These are phyloP conservation scores for Oldenlandia corymbosa DNA, from an alignment of 257 asterid genomes.

Conservation along the genomic window DNA sequence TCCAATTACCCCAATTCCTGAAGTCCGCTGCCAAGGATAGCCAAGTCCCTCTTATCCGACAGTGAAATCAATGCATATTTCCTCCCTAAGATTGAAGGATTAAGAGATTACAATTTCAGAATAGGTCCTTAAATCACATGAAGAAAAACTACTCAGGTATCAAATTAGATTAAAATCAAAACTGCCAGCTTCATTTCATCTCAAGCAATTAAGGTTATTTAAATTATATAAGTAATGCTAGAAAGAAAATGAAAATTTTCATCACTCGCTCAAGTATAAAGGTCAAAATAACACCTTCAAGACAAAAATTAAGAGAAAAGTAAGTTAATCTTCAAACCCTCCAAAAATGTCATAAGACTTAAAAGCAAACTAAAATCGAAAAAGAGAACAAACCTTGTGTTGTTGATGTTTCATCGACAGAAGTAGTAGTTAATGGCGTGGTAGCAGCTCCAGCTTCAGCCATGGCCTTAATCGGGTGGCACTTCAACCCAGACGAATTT, in stretches of 20 bases:
- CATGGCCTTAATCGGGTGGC: conserved; percentile 61
- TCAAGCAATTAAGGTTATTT: not conserved
- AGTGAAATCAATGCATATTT: conserved; percentile 77
- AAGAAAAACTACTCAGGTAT: not conserved
- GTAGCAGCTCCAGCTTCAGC: conserved; percentile 59
- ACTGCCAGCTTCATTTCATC: not conserved
- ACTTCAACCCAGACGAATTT: conserved; percentile 24
- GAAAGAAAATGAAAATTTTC: not conserved
- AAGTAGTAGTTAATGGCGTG: conserved; percentile 33
- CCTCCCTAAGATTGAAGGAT: conserved; percentile 41
- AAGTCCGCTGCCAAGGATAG: conserved; percentile 70
- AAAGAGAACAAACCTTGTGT: no score
- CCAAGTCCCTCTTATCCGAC: conserved; percentile 81
- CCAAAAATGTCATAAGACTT: not conserved
- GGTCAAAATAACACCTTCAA: no score
- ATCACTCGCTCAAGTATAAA: not conserved
- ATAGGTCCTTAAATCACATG: no score
- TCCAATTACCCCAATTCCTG: conserved; percentile 72
- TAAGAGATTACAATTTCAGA: not conserved
- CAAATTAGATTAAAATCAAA: not conserved
- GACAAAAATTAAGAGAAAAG: no score
- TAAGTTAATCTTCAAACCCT: no score
- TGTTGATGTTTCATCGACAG: conserved; percentile 17
- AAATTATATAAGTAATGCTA: not conserved
- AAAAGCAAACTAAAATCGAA: no score